These are phyloP conservation scores for Citrus trifoliata DNA, from an alignment of 345 rosid genomes.

Conservation along the genomic window DNA sequence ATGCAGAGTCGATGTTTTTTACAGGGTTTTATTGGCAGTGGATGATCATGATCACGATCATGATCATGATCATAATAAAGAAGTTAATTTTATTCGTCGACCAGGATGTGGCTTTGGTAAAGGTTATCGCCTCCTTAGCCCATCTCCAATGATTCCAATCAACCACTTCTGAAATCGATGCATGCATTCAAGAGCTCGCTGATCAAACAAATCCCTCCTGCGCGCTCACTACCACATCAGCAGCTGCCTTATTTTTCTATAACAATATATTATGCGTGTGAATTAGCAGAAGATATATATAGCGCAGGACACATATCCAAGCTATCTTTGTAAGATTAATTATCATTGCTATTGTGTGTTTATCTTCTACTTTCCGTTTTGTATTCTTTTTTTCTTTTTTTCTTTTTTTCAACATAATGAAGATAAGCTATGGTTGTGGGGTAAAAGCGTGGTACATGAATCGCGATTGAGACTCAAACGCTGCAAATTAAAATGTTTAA, in stretches of 20 bases:
- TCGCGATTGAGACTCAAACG: not conserved
- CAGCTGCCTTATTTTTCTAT: too few species aligned
- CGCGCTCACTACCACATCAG: too few species aligned
- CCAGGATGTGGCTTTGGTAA: conserved; percentile 32
- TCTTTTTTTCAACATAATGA: too few species aligned
- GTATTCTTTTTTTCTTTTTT: too few species aligned
- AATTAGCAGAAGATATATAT: too few species aligned
- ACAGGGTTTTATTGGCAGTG: conserved; percentile 38
- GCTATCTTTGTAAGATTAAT: not conserved
- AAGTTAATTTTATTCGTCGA: not conserved
- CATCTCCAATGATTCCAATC: conserved; percentile 28
- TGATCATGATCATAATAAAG: not conserved
- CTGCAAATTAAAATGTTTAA: not conserved
- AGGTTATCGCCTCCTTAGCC: conserved; percentile 33
- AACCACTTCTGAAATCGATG: conserved; percentile 21
- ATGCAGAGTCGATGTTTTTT: conserved; percentile 51
- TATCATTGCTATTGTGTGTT: not conserved
- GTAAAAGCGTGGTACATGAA: not conserved
- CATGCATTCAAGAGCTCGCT: too few species aligned
- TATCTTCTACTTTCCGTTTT: not conserved
- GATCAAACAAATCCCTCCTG: too few species aligned
- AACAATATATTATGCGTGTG: too few species aligned
- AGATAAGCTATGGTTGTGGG: not conserved
- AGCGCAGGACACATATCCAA: not conserved
- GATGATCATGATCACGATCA: not conserved